Base-by-base conservation (phyloP, 371 early-diverging fungal species). In the Rhizopus delemar region DNA sequence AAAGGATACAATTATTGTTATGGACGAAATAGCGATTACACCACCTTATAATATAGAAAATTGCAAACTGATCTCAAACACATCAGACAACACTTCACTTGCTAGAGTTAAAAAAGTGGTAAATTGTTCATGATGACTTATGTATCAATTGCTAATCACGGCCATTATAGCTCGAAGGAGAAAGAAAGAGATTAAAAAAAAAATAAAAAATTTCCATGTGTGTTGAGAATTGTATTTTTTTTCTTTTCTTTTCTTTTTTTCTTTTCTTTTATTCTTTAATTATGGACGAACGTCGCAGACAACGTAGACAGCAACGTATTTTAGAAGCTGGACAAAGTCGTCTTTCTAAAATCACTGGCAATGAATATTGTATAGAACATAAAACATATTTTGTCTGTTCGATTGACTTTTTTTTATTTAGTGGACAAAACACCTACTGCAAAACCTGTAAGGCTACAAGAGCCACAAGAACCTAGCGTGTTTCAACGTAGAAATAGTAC, bases 1-100 rank as follows among this genome's bases (percentile, higher is more conserved):
- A 39, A 85, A 87, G 59, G 85, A 88, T 63, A 77, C 79, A 41
- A 93, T 93, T 67, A 77, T 91, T 4, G 92, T 93, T 5, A 72
- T 93, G 78, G 92, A 93, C 70, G 92, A 93, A 60, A 85, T 93
- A n/a, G 65, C 84, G 16, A 89, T 93, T 57, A 69, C 80, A 13
- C 84, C 93, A 16, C 92, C 92, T 9, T 93, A 93, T 66, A 76
- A 77, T 35, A 77, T 85, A 4, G 88, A 89, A 3, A 82, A 81
- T 65, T 92, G 92, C 64, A 83, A 80, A 63, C 86, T 86, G 13
- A 83, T 83, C 58, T 39, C 52, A 5, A 64, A 72, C 4, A 77
- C 85, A 5, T 72, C 85, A 22, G 22, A 22, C n/a, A 73, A 86
- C 36, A 74, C 78, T 13, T 80, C 83, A 28, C 71, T 92, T 57